Evolutionary conservation across 2,329 filamentous ascomycete species (phyloP), one percentile per base, ranked within the genome.

Genomic region (Zymoseptoria tritici): DNA sequence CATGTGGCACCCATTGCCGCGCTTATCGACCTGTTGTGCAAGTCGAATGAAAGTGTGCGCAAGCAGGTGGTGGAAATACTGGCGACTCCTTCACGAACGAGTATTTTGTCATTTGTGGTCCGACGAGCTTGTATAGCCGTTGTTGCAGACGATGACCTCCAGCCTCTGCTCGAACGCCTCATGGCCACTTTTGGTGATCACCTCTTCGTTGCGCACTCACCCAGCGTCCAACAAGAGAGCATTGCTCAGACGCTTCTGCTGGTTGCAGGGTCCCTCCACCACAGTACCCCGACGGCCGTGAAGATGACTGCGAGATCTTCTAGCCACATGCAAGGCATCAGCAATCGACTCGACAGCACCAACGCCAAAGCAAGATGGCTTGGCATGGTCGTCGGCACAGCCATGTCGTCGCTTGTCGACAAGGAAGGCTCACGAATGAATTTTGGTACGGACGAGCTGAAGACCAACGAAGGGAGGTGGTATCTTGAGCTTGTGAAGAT

Each of bases 201-300:
- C 55, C 78, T 97, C 9, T 96, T 91, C 68, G 91, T 97, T 66
- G 89, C 85, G 60, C 91, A 97, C 73, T 84, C 88, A 0, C 87
- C 92, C 4, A 83, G 89, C n/a, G 71, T 94, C 49, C 89, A 92
- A 69, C 94, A 99, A 80, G 90, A 97, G 81, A 91, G 86, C 24
- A 88, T 92, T 70, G 83, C 89, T 1, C 90, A 97, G 74, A 81
- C 89, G 6, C 76, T 97, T 2, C 83, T 96, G 0, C 79, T 97
- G 2, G 80, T 84, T 52, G 87, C 90, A 11, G 90, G 91, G 9
- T 91, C 91, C 69, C 78, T 96, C 0, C 81, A 89, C 62, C 83
- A 89, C 52, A 75, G 81, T 16, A 79, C 85, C 2, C 84, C 87
- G 0, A 80, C 87, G 66, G 86, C 86, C 62, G 74, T 97, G 0